phyloP scores from a whole-genome alignment of 176 grass and related monocot genomes.

The Pontederia crassipes region DNA sequence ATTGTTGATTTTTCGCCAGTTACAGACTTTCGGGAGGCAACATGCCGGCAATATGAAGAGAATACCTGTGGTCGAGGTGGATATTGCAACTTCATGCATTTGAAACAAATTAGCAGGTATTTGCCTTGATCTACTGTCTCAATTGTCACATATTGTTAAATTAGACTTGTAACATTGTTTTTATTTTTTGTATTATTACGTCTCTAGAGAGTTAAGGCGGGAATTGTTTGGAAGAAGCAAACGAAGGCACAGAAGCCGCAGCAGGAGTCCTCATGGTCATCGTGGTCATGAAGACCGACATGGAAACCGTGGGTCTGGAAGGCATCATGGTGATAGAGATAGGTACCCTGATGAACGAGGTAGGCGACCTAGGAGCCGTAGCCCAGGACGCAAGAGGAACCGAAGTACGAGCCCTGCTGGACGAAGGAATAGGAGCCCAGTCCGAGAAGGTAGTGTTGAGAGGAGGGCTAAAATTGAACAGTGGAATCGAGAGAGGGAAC shows the following conservation, averaged over 20 bases:
- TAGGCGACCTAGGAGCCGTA: conserved; percentile 16
- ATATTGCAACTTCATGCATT: conserved; percentile 28
- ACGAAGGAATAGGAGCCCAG: conserved; percentile 17
- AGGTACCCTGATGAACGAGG: conserved; percentile 2
- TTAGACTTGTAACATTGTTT: background rate
- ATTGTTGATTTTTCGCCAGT: conserved; percentile 26
- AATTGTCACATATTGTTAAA: background rate
- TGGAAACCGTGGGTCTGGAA: background rate
- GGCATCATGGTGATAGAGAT: conserved; percentile 16
- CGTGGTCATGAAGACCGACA: conserved; percentile 11
- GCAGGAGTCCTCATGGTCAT: conserved; percentile 11
- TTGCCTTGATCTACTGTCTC: background rate
- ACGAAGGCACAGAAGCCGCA: conserved; percentile 8
- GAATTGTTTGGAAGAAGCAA: conserved; percentile 15
- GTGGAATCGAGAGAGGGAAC: conserved; percentile 22
- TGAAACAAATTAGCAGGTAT: conserved; percentile 24
- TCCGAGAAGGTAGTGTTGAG: conserved; percentile 22
- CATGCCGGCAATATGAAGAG: conserved; percentile 23
- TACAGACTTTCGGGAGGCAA: conserved; percentile 26
- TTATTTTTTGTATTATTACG: background rate
- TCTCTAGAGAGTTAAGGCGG: conserved; percentile 14
- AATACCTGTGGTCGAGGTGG: conserved; percentile 24
- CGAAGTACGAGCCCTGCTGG: conserved; percentile 22
- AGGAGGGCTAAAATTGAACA: conserved; percentile 27
- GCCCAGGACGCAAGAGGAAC: conserved; percentile 9